These are phyloP conservation scores for Beauveria scarabaeidicola DNA, from an alignment of 2,329 filamentous ascomycete species.

Conservation along the genomic window DNA sequence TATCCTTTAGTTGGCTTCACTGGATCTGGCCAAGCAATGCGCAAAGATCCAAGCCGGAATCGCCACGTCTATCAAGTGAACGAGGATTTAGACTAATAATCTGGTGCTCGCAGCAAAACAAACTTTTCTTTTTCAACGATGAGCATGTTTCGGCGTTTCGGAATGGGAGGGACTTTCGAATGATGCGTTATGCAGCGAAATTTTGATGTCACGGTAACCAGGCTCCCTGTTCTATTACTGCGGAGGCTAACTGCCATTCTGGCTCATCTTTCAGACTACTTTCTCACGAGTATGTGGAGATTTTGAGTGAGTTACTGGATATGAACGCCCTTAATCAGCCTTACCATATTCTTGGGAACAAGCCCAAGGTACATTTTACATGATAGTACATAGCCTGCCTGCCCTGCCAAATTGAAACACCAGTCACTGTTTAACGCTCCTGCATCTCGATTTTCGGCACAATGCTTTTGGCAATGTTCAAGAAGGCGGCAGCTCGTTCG, in stretches of 20 bases:
- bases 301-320: neutral
- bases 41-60: slow-evolving; percentile 75
- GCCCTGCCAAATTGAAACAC: neutral
- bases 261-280: slow-evolving; percentile 7
- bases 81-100: slow-evolving; percentile 59
- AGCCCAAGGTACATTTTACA: neutral
- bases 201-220: slow-evolving; percentile 22
- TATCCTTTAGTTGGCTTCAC: slow-evolving; percentile 73
- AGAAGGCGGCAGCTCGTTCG: slow-evolving; percentile 62
- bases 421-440: slow-evolving; percentile 3
- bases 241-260: slow-evolving; percentile 34
- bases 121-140: neutral
- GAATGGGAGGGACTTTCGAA: neutral
- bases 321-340: neutral
- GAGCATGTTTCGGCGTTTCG: slow-evolving; percentile 15
- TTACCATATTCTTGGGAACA: neutral
- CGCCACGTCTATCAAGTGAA: slow-evolving; percentile 78
- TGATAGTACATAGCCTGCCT: neutral
- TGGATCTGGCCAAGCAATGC: slow-evolving; percentile 91
- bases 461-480: slow-evolving; percentile 55
- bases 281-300: neutral
- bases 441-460: slow-evolving; percentile 33
- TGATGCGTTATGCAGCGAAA: neutral
- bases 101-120: slow-evolving; percentile 20
- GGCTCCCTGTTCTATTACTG: slow-evolving; percentile 24